A percentile compares a stretch with the other conserved stretches of the same genome.
Evolutionary conservation across 106 monocot species (phyloP).

Genomic region (Allium cepa): DNA sequence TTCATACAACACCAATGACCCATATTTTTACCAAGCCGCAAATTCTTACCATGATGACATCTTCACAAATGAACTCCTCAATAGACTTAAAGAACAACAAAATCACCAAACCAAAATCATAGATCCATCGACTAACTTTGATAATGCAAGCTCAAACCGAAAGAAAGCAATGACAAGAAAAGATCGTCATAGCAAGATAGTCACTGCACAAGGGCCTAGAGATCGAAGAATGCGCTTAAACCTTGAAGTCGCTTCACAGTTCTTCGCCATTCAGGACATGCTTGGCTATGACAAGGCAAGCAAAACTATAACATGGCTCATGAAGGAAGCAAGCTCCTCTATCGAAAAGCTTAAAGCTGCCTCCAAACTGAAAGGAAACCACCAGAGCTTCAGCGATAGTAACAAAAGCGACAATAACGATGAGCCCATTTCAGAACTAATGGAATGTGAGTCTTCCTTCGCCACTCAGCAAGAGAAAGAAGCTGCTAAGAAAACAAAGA

Average conservation of each 20-base stretch:
- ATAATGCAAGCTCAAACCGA: background rate
- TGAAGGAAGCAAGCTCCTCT: constrained; percentile 43
- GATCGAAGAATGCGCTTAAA: constrained; percentile 84
- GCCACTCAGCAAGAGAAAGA: background rate
- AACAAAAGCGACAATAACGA: background rate
- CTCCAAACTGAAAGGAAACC: background rate
- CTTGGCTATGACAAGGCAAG: constrained; percentile 91
- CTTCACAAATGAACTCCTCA: no score
- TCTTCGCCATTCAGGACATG: constrained; percentile 77
- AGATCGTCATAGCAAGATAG: constrained; percentile 83
- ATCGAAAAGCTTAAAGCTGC: constrained; percentile 34
- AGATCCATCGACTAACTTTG: background rate
- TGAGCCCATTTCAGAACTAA: constrained; percentile 9
- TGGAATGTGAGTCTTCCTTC: constrained; percentile 8
- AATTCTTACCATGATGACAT: background rate
- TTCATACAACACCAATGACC: constrained; percentile 1
- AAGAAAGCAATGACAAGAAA: constrained; percentile 23
- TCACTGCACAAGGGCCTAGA: constrained; percentile 57
- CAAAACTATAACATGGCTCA: constrained; percentile 78
- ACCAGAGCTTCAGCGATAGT: background rate
- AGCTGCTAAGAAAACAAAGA: constrained; percentile 6
- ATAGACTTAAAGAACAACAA: background rate
- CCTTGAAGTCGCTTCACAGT: constrained; percentile 55
- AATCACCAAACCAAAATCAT: background rate
- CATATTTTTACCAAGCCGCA: background rate